Conservation (phyloP, 2,329 filamentous ascomycete species). For the Tolypocladium nubicola region DNA sequence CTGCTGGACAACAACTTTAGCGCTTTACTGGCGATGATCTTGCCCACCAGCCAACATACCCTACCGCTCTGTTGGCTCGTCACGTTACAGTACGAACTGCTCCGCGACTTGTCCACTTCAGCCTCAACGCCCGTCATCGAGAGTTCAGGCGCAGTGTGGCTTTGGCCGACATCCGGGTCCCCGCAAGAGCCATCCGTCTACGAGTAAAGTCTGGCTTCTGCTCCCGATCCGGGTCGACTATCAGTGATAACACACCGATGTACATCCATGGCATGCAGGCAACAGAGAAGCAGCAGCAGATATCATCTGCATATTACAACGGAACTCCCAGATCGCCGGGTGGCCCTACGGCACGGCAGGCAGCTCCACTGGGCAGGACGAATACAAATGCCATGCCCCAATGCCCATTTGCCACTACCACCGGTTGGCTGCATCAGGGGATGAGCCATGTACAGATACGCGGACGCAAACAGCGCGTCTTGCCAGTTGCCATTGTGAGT, state of each 20-base stretch:
- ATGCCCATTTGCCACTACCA: neutral
- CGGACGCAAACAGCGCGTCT: neutral
- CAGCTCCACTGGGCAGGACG: neutral
- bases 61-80: neutral
- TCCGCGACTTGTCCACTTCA: neutral
- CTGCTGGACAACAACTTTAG: neutral
- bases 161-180: neutral
- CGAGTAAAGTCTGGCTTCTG: neutral
- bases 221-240: neutral
- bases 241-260: neutral
- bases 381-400: neutral
- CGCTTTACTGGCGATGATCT: neutral
- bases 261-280: neutral
- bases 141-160: neutral
- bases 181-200: neutral
- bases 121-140: neutral
- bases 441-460: neutral
- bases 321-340: neutral
- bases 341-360: neutral
- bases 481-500: neutral
- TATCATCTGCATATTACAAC: neutral
- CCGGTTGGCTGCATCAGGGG: neutral
- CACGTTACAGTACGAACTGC: neutral
- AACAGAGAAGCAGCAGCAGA: neutral
- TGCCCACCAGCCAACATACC: neutral